Evolutionary conservation across 768 basidiomycete species (phyloP).

Genomic region (Xerocomellus intermedius): DNA sequence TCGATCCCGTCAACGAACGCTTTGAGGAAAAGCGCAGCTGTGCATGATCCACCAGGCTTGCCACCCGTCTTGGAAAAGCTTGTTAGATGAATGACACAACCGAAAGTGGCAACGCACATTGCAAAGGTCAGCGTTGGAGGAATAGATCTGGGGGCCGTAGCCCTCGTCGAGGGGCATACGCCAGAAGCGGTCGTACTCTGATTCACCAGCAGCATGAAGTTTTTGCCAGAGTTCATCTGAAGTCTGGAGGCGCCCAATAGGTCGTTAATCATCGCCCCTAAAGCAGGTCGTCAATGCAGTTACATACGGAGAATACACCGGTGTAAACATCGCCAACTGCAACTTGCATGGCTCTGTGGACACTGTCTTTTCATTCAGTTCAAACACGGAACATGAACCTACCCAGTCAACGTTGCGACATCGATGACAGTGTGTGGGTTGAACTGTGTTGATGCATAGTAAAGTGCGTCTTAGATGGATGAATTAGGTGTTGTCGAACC

Average conservation of each 20-base stretch:
- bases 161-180: constrained; percentile 86
- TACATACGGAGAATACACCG: constrained; percentile 72
- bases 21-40: constrained; percentile 86
- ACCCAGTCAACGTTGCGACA: constrained; percentile 87
- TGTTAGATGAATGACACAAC: constrained; percentile 1
- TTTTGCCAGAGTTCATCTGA: constrained; percentile 74
- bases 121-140: constrained; percentile 78
- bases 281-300: not conserved
- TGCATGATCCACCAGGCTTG: constrained; percentile 66
- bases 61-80: constrained; percentile 57
- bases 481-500: not conserved
- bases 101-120: constrained; percentile 37
- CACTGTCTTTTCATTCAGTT: not conserved
- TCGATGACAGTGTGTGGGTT: constrained; percentile 83
- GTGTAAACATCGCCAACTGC: constrained; percentile 76
- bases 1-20: constrained; percentile 77
- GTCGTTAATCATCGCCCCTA: not conserved
- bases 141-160: constrained; percentile 72
- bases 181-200: constrained; percentile 84
- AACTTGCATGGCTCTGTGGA: constrained; percentile 59
- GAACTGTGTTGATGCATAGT: constrained; percentile 74
- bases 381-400: constrained; percentile 11
- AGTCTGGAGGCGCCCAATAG: constrained; percentile 39
- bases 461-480: constrained; percentile 62
- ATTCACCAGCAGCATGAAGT: constrained; percentile 66